Evolutionary conservation across 2,329 filamentous ascomycete species (phyloP), one percentile per base, ranked within the genome.

Genomic region (Aspergillus pseudotamarii): DNA sequence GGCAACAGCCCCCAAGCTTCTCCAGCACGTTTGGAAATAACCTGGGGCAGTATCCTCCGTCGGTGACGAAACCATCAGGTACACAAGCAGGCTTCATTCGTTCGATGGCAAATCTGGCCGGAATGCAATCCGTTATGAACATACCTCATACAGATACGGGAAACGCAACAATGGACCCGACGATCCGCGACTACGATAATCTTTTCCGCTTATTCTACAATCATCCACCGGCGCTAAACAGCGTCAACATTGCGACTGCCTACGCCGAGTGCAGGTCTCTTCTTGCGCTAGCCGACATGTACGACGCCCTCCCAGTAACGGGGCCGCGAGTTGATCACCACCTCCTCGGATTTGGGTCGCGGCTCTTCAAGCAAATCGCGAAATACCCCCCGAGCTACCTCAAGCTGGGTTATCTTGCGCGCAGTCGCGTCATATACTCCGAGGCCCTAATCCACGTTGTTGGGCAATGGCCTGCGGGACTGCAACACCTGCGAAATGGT

Each of bases 161-260:
- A 62, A 84, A 87, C 54, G 87, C 92, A 59, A 83, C 82, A 21
- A 79, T 83, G 50, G 84, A 92, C 71, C 92, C 96, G 67, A 85
- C 93, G 26, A 84, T 97, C 54, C 91, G 92, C 70, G 92, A 97
- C 80, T 97, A 98, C 78, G 93, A 97, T 76, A 97, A 97, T 76
- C 85, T 98, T 26, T 96, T 98, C 76, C 91, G 94, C 71, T 91
- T 95, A 66, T 97, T 97, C 82, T 98, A 98, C 84, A 97, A 97
- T 77, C 92, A 96, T 76, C 83, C 93, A 0, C 94, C 94, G 0
- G 75, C 88, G 0, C 85, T 98, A 36, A 94, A 97, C 78, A 86
- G 87, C 30, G 85, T 95, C 76, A 96, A 95, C 76, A 96, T 98
- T 67, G 93, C 93, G 59, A 91, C 93, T 65, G 93, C 94, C 28